phyloP scores from a whole-genome alignment of 257 asterid genomes.

The Cordia subcordata region DNA sequence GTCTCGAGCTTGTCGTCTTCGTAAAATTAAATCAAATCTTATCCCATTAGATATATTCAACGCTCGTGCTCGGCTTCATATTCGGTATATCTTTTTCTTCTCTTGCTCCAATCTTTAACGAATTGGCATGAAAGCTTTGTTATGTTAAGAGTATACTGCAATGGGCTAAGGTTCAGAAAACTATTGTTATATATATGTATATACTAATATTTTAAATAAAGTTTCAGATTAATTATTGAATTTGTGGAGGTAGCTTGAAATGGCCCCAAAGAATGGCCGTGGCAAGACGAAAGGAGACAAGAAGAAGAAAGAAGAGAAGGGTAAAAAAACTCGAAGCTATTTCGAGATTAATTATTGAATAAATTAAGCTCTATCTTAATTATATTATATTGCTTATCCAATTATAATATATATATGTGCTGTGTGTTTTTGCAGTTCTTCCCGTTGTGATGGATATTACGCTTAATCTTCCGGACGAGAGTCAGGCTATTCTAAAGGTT shows the following conservation, averaged over 20 bases:
- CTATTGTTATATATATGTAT: not conserved
- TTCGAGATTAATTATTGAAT: not conserved
- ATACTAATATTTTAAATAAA: not conserved
- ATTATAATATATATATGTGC: not conserved
- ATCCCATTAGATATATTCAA: not conserved
- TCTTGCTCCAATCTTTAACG: too few relatives aligned
- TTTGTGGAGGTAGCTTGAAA: conserved; percentile 26
- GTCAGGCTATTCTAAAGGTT: conserved; percentile 77
- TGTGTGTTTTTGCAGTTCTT: conserved; percentile 61
- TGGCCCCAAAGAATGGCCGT: conserved; percentile 94
- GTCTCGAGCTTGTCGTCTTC: not conserved
- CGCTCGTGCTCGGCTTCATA: not conserved
- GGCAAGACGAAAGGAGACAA: conserved; percentile 85
- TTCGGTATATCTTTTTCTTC: too few relatives aligned
- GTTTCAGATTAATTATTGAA: conserved; percentile 9
- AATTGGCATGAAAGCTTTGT: too few relatives aligned
- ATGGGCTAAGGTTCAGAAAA: too few relatives aligned
- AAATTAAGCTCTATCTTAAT: too few relatives aligned
- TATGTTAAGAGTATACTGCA: too few relatives aligned
- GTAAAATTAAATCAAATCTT: too few relatives aligned
- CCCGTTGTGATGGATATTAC: conserved; percentile 84
- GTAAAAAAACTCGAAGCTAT: conserved; percentile 19
- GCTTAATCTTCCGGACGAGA: conserved; percentile 78
- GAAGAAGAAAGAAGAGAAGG: conserved; percentile 96
- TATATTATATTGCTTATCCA: not conserved